A percentile compares a stretch with the other conserved stretches of the same genome.
Evolutionary conservation across 345 rosid species (phyloP).

Genomic region (Hirschfeldia incana): DNA sequence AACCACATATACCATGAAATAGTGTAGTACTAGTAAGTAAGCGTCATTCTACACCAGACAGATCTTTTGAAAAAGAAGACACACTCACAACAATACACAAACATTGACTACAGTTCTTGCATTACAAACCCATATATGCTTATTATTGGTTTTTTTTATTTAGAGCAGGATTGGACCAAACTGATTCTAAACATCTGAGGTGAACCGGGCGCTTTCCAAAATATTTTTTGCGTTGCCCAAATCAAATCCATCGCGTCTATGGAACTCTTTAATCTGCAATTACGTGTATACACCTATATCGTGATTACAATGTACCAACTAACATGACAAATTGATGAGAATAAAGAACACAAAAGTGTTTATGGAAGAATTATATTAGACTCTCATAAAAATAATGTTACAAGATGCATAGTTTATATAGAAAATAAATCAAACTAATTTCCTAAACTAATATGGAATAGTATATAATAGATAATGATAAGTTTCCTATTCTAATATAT

Average conservation of each 20-base stretch:
- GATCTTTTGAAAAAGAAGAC: neutral
- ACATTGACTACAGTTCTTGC: neutral
- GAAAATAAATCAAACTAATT: too few species aligned
- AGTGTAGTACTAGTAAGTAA: neutral
- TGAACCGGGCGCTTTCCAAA: conserved; percentile 63
- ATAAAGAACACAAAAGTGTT: too few species aligned
- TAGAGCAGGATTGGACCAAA: neutral
- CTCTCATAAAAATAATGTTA: too few species aligned
- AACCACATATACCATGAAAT: neutral
- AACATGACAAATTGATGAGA: too few species aligned
- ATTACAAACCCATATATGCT: neutral
- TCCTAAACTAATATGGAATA: too few species aligned
- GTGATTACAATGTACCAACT: neutral
- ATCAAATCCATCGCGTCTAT: conserved; percentile 83
- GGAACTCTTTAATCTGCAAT: conserved; percentile 61
- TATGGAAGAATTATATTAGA: too few species aligned
- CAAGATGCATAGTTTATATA: too few species aligned
- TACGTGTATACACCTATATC: neutral
- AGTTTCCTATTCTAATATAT: too few species aligned
- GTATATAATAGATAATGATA: too few species aligned
- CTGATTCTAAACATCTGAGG: neutral
- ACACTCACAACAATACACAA: neutral
- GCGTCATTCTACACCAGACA: neutral
- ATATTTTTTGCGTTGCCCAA: conserved; percentile 58
- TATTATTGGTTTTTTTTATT: neutral